Percentiles rank a stretch among this genome's conserved stretches.
Evolutionary conservation across 2,329 filamentous ascomycete species (phyloP).

Genomic region (Penicillium italicum): DNA sequence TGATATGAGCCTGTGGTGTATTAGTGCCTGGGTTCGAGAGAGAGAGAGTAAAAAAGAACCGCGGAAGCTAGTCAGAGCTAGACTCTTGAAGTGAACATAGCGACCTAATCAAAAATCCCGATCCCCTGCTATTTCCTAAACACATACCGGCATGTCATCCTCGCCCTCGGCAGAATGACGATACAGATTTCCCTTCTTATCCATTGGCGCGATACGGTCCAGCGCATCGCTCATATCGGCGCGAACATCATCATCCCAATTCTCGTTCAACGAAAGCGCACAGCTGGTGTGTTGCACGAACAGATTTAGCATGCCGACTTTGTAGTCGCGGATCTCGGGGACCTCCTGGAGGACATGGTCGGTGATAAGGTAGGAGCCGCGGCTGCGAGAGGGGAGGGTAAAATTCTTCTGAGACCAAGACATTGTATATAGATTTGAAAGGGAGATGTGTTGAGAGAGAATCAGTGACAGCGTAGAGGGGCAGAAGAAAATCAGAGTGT

Average conservation of each 20-base stretch:
- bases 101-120: not conserved
- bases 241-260: conserved; percentile 80
- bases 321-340: conserved; percentile 78
- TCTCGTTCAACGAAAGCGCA: conserved; percentile 89
- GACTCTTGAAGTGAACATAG: not conserved
- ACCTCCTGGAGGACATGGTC: conserved; percentile 66
- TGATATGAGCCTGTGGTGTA: conserved; percentile 70
- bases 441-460: conserved; percentile 19
- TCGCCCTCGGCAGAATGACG: conserved; percentile 79
- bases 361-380: conserved; percentile 88
- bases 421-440: conserved; percentile 36
- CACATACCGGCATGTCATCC: conserved; percentile 86
- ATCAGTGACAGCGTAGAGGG: conserved; percentile 6
- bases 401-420: conserved; percentile 84
- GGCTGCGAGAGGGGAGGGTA: conserved; percentile 68
- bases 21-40: not conserved
- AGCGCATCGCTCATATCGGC: conserved; percentile 91
- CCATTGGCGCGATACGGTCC: conserved; percentile 83
- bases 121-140: not conserved
- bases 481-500: conserved; percentile 44
- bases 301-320: conserved; percentile 78
- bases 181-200: conserved; percentile 72
- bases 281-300: conserved; percentile 96
- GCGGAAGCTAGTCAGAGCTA: not conserved
- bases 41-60: not conserved